Conservation (phyloP, 441 rosid species). For the Erysimum cheiri region DNA sequence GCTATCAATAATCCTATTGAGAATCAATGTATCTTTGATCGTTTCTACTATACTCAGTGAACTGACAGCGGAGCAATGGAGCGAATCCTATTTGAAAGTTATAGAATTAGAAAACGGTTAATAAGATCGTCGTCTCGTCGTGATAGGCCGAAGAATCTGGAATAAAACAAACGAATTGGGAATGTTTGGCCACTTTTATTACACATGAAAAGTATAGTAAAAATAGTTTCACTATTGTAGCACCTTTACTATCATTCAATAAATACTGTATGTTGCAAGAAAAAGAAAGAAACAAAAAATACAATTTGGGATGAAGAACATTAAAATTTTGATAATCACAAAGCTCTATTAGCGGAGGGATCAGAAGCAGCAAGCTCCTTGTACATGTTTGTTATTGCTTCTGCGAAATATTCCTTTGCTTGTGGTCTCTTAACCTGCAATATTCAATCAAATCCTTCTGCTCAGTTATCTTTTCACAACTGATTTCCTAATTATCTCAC, state of each 20-base stretch:
- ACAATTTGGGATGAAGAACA: constrained; percentile 26
- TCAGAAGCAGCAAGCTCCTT: constrained; percentile 67
- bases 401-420: constrained; percentile 82
- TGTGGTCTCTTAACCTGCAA: constrained; percentile 93
- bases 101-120: no score
- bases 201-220: background rate
- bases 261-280: constrained; percentile 28
- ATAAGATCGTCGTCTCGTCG: no score
- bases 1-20: no score
- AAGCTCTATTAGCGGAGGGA: constrained; percentile 51
- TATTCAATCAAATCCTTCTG: background rate
- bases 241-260: constrained; percentile 36
- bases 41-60: no score
- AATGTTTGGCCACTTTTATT: constrained; percentile 5
- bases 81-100: no score
- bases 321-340: constrained; percentile 30
- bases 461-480: constrained; percentile 6
- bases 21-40: no score
- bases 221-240: constrained; percentile 1
- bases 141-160: background rate
- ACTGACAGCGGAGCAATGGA: no score
- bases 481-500: background rate
- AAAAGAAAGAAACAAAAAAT: constrained; percentile 14
- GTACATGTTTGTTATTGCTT: constrained; percentile 78
- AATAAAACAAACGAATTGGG: background rate